Percentiles rank a stretch among this genome's conserved stretches.
Evolutionary conservation across 768 basidiomycete genomes (phyloP).

Genomic region (Macrolepiota dolichaula): DNA sequence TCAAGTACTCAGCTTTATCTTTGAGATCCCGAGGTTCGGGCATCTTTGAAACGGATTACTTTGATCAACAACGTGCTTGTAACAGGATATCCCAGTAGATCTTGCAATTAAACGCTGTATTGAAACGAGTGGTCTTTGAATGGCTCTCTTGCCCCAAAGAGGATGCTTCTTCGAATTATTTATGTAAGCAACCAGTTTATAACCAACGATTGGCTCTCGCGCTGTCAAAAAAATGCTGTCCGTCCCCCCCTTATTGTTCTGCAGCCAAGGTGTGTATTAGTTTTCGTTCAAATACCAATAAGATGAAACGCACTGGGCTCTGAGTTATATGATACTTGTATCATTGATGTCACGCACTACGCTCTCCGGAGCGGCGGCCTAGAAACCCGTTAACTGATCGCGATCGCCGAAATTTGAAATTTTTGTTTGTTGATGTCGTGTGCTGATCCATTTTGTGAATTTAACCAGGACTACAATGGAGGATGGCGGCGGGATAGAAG

Average conservation of each 20-base stretch:
- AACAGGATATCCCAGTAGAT: background rate
- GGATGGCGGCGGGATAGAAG: constrained; percentile 15
- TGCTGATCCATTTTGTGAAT: constrained; percentile 4
- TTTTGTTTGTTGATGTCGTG: constrained; percentile 15
- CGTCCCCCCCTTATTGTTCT: background rate
- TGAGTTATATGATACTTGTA: constrained; percentile 31
- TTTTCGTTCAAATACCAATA: constrained; percentile 7
- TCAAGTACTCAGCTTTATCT: constrained; percentile 15
- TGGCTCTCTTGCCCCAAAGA: background rate
- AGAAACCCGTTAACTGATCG: constrained; percentile 51
- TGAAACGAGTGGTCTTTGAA: background rate
- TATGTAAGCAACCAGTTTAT: constrained; percentile 1
- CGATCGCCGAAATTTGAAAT: constrained; percentile 3
- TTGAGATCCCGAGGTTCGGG: constrained; percentile 1
- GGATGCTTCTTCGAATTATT: background rate
- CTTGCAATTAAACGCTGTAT: background rate
- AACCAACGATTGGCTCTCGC: background rate
- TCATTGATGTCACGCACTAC: constrained; percentile 43
- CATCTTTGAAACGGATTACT: background rate
- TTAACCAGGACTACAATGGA: constrained; percentile 19
- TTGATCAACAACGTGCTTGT: background rate
- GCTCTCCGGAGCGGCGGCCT: constrained; percentile 45
- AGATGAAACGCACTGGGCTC: constrained; percentile 66
- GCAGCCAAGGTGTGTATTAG: constrained; percentile 11
- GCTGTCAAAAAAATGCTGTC: constrained; percentile 1